Percentiles rank a stretch among this genome's conserved stretches.
phyloP scores from a whole-genome alignment of 2,329 filamentous ascomycete genomes.

The Cercospora sp. region DNA sequence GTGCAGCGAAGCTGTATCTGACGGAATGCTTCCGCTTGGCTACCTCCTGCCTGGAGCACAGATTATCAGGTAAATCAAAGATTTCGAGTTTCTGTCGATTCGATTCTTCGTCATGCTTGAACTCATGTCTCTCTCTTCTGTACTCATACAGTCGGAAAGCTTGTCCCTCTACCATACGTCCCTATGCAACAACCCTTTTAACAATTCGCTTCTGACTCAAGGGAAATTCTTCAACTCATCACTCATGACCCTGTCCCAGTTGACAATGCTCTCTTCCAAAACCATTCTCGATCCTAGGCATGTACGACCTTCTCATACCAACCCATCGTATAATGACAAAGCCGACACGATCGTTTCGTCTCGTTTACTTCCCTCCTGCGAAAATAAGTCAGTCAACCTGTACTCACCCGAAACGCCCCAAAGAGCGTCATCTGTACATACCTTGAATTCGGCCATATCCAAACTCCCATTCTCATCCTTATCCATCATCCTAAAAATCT shows the following conservation, averaged over 20 bases:
- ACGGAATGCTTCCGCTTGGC: background rate
- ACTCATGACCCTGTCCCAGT: background rate
- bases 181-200: background rate
- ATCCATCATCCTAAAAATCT: conserved; percentile 99
- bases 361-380: conserved; percentile 84
- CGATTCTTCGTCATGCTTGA: background rate
- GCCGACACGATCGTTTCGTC: conserved; percentile 99
- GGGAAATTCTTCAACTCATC: background rate
- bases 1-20: background rate
- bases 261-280: background rate
- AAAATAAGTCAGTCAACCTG: conserved; percentile 19
- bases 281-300: background rate
- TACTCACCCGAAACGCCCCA: too few species aligned
- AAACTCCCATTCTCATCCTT: conserved; percentile 98
- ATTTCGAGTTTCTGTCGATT: background rate
- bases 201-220: background rate
- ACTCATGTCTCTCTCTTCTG: background rate
- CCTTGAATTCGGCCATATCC: conserved; percentile 95
- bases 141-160: background rate
- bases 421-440: too few species aligned
- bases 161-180: background rate
- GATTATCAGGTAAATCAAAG: background rate
- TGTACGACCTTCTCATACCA: conserved; percentile 56
- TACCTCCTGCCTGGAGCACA: too few species aligned
- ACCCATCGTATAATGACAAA: conserved; percentile 89